Conservation (phyloP, 108 stramenopile genomes). For the Skeletonema menzelii region DNA sequence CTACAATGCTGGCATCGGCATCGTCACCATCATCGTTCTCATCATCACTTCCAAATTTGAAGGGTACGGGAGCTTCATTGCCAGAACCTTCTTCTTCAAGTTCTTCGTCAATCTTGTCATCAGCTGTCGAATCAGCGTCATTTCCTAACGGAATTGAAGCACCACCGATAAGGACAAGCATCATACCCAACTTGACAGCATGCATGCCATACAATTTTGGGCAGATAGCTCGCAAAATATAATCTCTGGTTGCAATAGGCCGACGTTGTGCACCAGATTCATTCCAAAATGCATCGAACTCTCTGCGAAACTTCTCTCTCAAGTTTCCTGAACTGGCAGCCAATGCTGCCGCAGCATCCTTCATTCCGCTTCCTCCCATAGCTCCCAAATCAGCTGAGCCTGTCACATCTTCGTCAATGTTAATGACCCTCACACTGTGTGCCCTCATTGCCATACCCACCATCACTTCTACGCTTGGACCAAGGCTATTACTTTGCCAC, state of each 20-base stretch:
- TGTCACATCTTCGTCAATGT: slow-evolving; percentile 42
- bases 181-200: slow-evolving; percentile 92
- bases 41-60: slow-evolving; percentile 49
- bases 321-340: slow-evolving; percentile 28
- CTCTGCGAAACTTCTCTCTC: slow-evolving; percentile 73
- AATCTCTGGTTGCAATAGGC: slow-evolving; percentile 90
- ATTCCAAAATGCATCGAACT: slow-evolving; percentile 90
- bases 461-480: slow-evolving; percentile 66
- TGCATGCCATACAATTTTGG: slow-evolving; percentile 95
- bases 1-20: slow-evolving; percentile 12
- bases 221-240: slow-evolving; percentile 90
- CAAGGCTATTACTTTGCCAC: slow-evolving; percentile 71
- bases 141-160: slow-evolving; percentile 50
- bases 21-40: slow-evolving; percentile 26
- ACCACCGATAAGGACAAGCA: slow-evolving; percentile 94
- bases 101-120: not conserved
- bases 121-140: slow-evolving; percentile 1
- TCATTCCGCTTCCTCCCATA: slow-evolving; percentile 10
- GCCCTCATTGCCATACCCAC: slow-evolving; percentile 90
- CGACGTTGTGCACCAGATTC: slow-evolving; percentile 23
- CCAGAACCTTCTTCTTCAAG: slow-evolving; percentile 2
- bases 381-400: slow-evolving; percentile 8
- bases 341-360: not conserved
- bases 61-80: slow-evolving; percentile 47
- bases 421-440: slow-evolving; percentile 80